Base-by-base conservation (phyloP, 805 yeast genomes). In the Kodamaea fukazawae region DNA sequence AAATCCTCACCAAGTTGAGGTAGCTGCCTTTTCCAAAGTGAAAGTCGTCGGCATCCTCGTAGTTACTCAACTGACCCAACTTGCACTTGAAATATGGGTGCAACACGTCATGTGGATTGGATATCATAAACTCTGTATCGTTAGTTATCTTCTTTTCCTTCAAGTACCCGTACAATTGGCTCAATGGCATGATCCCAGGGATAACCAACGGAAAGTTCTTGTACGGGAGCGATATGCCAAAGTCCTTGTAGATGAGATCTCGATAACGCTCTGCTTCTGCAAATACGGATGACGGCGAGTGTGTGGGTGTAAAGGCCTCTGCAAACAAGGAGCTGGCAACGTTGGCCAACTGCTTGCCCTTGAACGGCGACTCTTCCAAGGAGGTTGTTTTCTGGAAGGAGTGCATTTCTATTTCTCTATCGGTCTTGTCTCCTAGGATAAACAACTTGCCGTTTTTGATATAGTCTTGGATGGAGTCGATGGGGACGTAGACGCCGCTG, bases 101-200 rank as follows among this genome's bases (percentile, higher is more conserved):
- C 15, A 15, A 12, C 12, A 27, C 29, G 14, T 9, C 32, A 7
- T 13, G 18, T 4, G 13, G 25, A 6, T 8, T 9, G 10, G 15
- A 26, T 16, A 29, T 18, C 12, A 16, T 34, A 17, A 39, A 22
- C 17, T 11, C 13, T 7, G 42, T 29, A 5, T 48, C 50, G n/a
- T 49, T 40, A 23, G 46, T 49, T 5, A 60, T 37, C 3, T 18
- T 48, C 2, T 63, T 65, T 9, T 48, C 42, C 29, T 59, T 57
- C 25, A 71, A 45, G 56, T 66, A 48, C 12, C 61, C 60, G n/a
- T 55, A 37, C 11, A 77, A 44, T 47, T 76, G 80, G 59, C 60
- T 51, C 22, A 76, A 35, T 1, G 83, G 79, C 8, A 73, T 48
- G 3, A 74, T 44, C 0, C 84, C 83, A 0, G 83, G 81, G 2